These are phyloP conservation scores for Diaporthe nobilis DNA, from an alignment of 2,329 filamentous ascomycete species.

Conservation along the genomic window DNA sequence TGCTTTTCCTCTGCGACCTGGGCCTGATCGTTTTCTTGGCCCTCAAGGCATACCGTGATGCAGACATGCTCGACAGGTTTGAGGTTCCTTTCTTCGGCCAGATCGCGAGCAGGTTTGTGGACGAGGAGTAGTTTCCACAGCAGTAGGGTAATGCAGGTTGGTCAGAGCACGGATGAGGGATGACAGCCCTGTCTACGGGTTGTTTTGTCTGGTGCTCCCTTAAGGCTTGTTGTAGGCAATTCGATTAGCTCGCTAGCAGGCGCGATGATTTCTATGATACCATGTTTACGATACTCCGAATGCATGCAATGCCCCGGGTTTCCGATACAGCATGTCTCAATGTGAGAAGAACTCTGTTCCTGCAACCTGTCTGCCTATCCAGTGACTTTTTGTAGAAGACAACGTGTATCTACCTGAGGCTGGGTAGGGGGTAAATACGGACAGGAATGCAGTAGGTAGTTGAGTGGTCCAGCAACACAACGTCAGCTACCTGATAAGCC, in stretches of 20 bases:
- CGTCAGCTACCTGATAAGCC: not conserved
- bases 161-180: not conserved
- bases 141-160: not conserved
- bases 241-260: constrained; percentile 4
- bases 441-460: not conserved
- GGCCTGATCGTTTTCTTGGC: constrained; percentile 82
- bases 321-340: not conserved
- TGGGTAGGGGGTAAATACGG: not conserved
- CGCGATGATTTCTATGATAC: constrained; percentile 32
- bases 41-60: constrained; percentile 86
- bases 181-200: not conserved
- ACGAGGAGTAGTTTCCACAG: constrained; percentile 76
- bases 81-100: constrained; percentile 90
- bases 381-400: not conserved
- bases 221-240: not conserved
- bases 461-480: not conserved
- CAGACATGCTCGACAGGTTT: constrained; percentile 78
- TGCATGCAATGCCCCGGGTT: not conserved
- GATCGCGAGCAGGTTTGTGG: constrained; percentile 89
- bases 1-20: constrained; percentile 83
- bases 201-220: not conserved
- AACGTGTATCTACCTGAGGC: not conserved
- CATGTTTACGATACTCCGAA: constrained; percentile 22
- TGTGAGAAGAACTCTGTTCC: not conserved
- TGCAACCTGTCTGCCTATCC: not conserved